Base-by-base conservation (phyloP, 129 eudicot genomes). In the Pulicaria dysenterica region DNA sequence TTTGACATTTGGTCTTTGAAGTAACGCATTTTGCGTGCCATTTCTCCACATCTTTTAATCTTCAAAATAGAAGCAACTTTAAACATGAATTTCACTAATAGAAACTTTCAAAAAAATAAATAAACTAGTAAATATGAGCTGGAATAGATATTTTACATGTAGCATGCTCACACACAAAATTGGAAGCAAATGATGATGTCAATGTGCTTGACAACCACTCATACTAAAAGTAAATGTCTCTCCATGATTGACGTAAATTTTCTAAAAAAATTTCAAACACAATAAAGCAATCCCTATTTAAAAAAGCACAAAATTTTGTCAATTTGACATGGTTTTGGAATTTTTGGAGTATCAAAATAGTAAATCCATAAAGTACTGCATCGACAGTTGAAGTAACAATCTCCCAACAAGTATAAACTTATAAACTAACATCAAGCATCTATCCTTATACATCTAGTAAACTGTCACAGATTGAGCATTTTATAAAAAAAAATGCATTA, bases 21-120 rank as follows among this genome's bases (percentile, higher is more conserved):
- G 79, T 84, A 87, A 5, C 98, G 95, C 61, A 92, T 79, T 47
- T 87, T 89, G 39, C 97, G 86, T 60, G 98, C 91, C 98, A 92
- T 89, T 81, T 92, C 98, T 77, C 96, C 96, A 42, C 89, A 83
- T 86, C 89, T 83, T 89, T 92, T 92, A 69, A 92, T 85, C 98
- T 92, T 74, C 77, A 83, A 3, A 72, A 40, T 6, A 68, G 17
- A 16, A 80, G 38, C 10, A 51, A 55, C 14, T 56, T 67, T 55
- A 62, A 69, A 24, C 4, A 43, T 47, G 6, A 24, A 15, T 37
- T 12, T 58, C 19, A 19, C 59, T 47, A 48, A 38, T 61, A 39
- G 3, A 62, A 5, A 58, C 9, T 38, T 24, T 4, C 31, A 49
- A 36, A 43, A 43, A 54, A 39, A 47, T 58, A 37, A 49, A 47